Conservation (phyloP, 2,329 filamentous ascomycete genomes). For the Aureobasidium uvarum region DNA sequence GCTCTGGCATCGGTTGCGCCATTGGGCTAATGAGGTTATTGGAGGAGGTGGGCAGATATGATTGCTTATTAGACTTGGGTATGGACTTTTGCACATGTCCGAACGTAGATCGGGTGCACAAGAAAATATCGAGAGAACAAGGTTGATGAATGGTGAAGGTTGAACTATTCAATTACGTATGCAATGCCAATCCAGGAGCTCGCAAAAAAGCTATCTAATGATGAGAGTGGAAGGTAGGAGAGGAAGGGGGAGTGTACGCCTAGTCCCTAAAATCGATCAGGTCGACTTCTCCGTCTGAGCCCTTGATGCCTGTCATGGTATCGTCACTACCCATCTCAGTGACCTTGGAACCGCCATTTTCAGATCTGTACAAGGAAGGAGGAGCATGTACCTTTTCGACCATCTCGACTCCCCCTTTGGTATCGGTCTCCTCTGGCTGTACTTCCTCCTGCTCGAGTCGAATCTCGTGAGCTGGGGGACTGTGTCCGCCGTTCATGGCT, state of each 20-base stretch:
- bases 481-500: conserved; percentile 16
- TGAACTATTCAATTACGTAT: background rate
- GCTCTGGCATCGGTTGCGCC: too few relatives aligned
- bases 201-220: background rate
- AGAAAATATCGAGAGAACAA: too few relatives aligned
- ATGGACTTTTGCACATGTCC: background rate
- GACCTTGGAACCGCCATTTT: background rate
- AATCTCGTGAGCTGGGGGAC: conserved; percentile 28
- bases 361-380: conserved; percentile 2
- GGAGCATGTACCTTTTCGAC: conserved; percentile 30
- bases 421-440: background rate
- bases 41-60: too few relatives aligned
- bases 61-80: too few relatives aligned
- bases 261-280: conserved; percentile 20
- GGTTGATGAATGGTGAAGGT: background rate
- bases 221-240: background rate
- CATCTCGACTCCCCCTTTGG: conserved; percentile 32
- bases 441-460: conserved; percentile 22
- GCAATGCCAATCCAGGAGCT: background rate
- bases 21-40: too few relatives aligned
- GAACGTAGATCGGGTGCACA: too few relatives aligned
- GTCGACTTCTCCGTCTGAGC: background rate
- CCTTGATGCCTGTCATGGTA: conserved; percentile 15
- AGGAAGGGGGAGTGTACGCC: background rate
- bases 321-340: conserved; percentile 5